Conservation (phyloP, 345 rosid genomes). For the Corymbia maculata region DNA sequence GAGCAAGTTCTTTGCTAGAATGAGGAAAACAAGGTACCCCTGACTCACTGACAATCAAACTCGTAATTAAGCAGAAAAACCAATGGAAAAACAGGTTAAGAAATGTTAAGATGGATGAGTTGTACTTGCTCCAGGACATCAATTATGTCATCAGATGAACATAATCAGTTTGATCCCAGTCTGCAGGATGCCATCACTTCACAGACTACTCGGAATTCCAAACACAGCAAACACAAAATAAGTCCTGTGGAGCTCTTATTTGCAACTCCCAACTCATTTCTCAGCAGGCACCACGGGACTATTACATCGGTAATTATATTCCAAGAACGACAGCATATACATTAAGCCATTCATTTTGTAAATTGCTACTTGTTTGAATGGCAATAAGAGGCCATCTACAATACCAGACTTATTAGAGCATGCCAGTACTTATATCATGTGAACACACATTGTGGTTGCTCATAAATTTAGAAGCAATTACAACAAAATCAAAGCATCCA, state of each 20-base stretch:
- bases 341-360: background rate
- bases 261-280: background rate
- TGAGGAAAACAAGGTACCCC: background rate
- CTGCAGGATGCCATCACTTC: background rate
- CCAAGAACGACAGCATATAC: background rate
- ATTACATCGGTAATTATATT: background rate
- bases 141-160: background rate
- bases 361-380: background rate
- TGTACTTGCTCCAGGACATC: background rate
- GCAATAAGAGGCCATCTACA: background rate
- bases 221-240: background rate
- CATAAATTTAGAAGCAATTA: background rate
- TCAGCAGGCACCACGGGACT: background rate
- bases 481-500: slow-evolving; percentile 15
- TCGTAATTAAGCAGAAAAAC: background rate
- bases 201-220: background rate
- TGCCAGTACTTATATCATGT: background rate
- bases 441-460: background rate
- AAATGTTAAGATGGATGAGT: background rate
- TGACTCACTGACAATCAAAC: background rate
- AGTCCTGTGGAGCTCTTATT: background rate
- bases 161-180: background rate
- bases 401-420: background rate
- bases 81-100: background rate
- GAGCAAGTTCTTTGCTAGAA: background rate